Base-by-base conservation (phyloP, 108 stramenopile species). In the Fragilariopsis cylindrus region DNA sequence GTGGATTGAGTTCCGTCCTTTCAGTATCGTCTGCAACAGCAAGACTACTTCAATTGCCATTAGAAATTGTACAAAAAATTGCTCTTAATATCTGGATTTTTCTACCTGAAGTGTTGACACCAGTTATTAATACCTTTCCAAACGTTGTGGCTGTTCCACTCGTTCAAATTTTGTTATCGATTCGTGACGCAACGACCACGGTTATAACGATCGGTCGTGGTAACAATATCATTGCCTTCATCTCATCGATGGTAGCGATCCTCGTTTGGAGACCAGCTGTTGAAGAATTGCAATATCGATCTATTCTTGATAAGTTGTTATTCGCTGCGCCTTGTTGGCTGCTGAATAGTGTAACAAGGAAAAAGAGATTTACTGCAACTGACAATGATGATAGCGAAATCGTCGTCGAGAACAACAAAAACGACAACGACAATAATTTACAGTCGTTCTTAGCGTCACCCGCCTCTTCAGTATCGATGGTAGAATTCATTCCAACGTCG, bases 201-300 rank as follows among this genome's bases (percentile, higher is more conserved):
- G 4, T 78, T 15, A 55, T 11, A 16, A 49, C 47, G 3, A 57
- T 49, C 15, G 13, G 46, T 47, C 12, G 48, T 47, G 48, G 46
- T 18, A 66, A 48, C 48, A n/a, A 66, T n/a, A 15, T 42, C 16
- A 15, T 19, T 15, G 7, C 55, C 4, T 56, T 72, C 4, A 18
- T 78, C 8, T 67, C 65, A 13, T 63, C 69, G 9, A 19, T 49
- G n/a, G 12, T 68, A 49, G 67, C 71, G 7, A 70, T 73, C 56
- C 30, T 71, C 7, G 19, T 78, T 4, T 72, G 71, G 66, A 60
- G 77, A 41, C 77, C 77, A 3, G 55, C 64, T 16, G 49, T 78
- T 13, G 77, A 78, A 52, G 77, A 78, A 19, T 66, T 55, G 43
- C 72, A 78, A 40, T 78, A 78, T 72, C 77, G 77, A 12, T 73